These are phyloP conservation scores for Westerdykella ornata DNA, from an alignment of 2,329 filamentous ascomycete species.

Conservation along the genomic window DNA sequence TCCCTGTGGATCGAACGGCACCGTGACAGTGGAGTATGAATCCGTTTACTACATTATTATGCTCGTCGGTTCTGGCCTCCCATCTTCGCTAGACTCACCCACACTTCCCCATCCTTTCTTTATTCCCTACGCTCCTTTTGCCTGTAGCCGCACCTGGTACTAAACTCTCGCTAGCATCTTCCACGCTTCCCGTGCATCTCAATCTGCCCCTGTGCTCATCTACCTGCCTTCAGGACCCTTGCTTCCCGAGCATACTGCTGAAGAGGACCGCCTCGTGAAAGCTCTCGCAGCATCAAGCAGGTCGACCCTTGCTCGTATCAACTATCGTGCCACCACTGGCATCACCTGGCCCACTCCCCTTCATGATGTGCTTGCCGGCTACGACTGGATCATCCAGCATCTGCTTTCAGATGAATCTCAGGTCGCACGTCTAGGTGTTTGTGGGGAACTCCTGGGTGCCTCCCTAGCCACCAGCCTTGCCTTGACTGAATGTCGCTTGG, in stretches of 20 bases:
- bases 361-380: conserved; percentile 44
- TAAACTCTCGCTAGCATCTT: conserved; percentile 24
- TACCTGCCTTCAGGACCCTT: conserved; percentile 43
- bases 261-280: conserved; percentile 29
- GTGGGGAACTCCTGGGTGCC: conserved; percentile 45
- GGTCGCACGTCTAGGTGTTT: conserved; percentile 37
- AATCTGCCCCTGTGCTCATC: conserved; percentile 27
- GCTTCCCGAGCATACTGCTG: conserved; percentile 14
- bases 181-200: conserved; percentile 19
- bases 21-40: conserved; percentile 40
- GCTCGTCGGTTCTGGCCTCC: no score
- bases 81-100: no score
- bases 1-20: conserved; percentile 40
- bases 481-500: conserved; percentile 44
- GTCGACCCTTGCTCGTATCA: conserved; percentile 40
- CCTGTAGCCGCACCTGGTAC: conserved; percentile 4
- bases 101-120: no score
- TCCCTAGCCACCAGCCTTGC: conserved; percentile 45
- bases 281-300: conserved; percentile 33
- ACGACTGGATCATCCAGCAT: conserved; percentile 44
- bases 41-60: no score
- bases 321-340: conserved; percentile 38
- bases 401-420: conserved; percentile 20
- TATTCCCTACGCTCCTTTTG: neutral
- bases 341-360: conserved; percentile 42